Conservation (phyloP, 1,284 basidiomycete species). For the Moesziomyces antarcticus region DNA sequence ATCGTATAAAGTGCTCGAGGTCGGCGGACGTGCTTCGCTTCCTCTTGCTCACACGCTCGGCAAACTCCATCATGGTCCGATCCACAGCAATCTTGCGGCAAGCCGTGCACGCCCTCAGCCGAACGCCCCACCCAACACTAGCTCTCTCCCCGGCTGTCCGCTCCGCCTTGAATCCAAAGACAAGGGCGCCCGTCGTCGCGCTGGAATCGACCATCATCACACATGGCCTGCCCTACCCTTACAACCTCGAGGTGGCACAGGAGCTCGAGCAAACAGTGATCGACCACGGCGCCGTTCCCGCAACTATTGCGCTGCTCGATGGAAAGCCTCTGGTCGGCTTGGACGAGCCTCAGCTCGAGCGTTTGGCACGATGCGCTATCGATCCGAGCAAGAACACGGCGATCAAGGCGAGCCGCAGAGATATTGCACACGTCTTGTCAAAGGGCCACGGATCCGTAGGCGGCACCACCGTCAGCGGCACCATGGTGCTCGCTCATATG, state of each 20-base stretch:
- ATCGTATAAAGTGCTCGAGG: no score
- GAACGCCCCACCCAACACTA: constrained; percentile 29
- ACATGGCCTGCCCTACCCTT: constrained; percentile 77
- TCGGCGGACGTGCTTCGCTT: no score
- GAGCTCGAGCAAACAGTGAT: constrained; percentile 84
- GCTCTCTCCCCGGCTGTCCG: constrained; percentile 23
- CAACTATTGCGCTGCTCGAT: constrained; percentile 86
- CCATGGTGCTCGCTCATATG: constrained; percentile 69
- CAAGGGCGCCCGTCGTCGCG: constrained; percentile 70
- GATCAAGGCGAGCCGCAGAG: constrained; percentile 86
- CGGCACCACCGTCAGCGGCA: constrained; percentile 91
- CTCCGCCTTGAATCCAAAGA: constrained; percentile 15
- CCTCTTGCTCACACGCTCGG: not conserved
- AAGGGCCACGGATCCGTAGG: constrained; percentile 75
- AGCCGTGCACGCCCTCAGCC: constrained; percentile 32
- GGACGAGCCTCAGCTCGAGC: constrained; percentile 75
- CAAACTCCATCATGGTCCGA: constrained; percentile 22
- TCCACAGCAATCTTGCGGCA: constrained; percentile 28
- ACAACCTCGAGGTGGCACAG: constrained; percentile 78
- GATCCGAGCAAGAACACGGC: constrained; percentile 40
- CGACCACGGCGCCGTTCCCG: constrained; percentile 81
- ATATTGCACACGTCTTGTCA: constrained; percentile 82
- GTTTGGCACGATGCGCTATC: constrained; percentile 73
- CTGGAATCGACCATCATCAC: constrained; percentile 86
- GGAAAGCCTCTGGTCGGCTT: constrained; percentile 90